These are phyloP conservation scores for Aspergillus diversus DNA, from an alignment of 495 filamentous ascomycete species.

Conservation along the genomic window DNA sequence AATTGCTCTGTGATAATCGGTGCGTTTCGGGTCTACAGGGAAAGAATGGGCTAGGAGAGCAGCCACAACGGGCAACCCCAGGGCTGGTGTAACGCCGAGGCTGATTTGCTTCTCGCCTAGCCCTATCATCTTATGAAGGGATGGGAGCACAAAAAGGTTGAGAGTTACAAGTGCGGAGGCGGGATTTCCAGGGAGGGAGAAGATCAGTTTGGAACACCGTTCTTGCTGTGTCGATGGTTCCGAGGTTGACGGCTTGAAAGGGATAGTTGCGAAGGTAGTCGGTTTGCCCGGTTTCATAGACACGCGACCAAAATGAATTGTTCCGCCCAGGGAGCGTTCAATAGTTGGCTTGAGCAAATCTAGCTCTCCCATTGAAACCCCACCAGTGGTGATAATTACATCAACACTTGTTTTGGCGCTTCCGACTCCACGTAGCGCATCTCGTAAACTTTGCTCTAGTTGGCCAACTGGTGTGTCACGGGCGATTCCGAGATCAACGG, in stretches of 20 bases:
- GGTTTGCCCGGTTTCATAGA: conserved; percentile 98
- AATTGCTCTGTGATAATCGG: conserved; percentile 86
- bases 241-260: conserved; percentile 50
- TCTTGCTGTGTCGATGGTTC: conserved; percentile 47
- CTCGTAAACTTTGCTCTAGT: conserved; percentile 74
- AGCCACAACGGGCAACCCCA: conserved; percentile 70
- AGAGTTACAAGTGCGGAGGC: conserved; percentile 91
- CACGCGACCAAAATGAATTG: conserved; percentile 95
- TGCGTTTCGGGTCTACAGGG: conserved; percentile 68
- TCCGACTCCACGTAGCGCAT: conserved; percentile 63
- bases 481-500: conserved; percentile 85
- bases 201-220: conserved; percentile 70
- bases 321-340: conserved; percentile 85
- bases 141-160: conserved; percentile 90
- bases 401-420: conserved; percentile 56
- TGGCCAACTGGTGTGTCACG: conserved; percentile 72
- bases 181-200: conserved; percentile 93
- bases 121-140: conserved; percentile 70
- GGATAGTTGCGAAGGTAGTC: conserved; percentile 92
- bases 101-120: conserved; percentile 42
- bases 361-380: conserved; percentile 97
- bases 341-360: conserved; percentile 97
- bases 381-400: conserved; percentile 88
- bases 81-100: conserved; percentile 40
- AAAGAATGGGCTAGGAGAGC: conserved; percentile 76